Conservation (phyloP, 2,329 filamentous ascomycete species). For the Blastomyces percursus region DNA sequence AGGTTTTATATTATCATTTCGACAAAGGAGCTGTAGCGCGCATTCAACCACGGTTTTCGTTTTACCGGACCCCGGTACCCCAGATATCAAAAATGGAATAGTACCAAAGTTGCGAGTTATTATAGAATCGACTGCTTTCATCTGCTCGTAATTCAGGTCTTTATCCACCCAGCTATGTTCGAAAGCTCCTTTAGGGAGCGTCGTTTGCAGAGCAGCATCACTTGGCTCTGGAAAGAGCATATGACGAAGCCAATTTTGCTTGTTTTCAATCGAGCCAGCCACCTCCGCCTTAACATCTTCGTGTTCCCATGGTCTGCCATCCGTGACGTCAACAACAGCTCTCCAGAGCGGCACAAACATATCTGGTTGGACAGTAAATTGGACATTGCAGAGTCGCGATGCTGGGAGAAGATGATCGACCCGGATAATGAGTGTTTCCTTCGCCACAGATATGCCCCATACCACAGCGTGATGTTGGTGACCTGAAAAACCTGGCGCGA, state of each 20-base stretch:
- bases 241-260: conserved; percentile 16
- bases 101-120: conserved; percentile 33
- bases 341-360: conserved; percentile 16
- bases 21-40: conserved; percentile 23
- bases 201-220: conserved; percentile 31
- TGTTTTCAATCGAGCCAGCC: conserved; percentile 5
- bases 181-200: conserved; percentile 27
- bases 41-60: conserved; percentile 42
- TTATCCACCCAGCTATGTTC: conserved; percentile 30
- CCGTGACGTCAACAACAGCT: conserved; percentile 13
- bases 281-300: conserved; percentile 41
- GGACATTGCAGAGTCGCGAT: conserved; percentile 16
- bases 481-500: conserved; percentile 20
- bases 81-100: conserved; percentile 39
- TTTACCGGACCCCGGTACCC: conserved; percentile 43
- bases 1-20: conserved; percentile 9
- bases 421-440: conserved; percentile 16
- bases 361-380: conserved; percentile 16
- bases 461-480: conserved; percentile 18
- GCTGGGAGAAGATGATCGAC: conserved; percentile 13
- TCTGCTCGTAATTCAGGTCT: conserved; percentile 39
- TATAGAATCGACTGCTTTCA: conserved; percentile 36
- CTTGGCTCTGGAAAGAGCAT: conserved; percentile 36
- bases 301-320: conserved; percentile 42
- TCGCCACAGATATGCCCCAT: conserved; percentile 14